These are phyloP conservation scores for Teunomyces panamensis DNA, from an alignment of 805 yeast species.

Conservation along the genomic window DNA sequence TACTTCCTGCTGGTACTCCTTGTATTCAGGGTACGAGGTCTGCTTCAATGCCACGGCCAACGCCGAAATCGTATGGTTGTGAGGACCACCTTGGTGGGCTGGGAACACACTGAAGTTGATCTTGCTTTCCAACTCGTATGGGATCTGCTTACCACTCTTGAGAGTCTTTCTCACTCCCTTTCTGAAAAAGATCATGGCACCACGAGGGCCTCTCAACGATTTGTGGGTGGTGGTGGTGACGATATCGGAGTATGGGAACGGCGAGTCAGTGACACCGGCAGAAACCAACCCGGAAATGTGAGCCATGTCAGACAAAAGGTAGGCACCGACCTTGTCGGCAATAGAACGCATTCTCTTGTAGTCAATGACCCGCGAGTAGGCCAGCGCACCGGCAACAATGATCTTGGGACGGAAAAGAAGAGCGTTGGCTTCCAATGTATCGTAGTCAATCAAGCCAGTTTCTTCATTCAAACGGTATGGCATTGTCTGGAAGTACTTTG, in stretches of 20 bases:
- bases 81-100: constrained; percentile 99
- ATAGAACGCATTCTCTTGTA: constrained; percentile 94
- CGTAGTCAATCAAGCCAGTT: constrained; percentile 96
- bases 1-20: constrained; percentile 84
- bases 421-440: constrained; percentile 89
- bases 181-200: constrained; percentile 99
- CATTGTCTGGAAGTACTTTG: constrained; percentile 97
- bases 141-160: constrained; percentile 88
- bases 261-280: constrained; percentile 93
- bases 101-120: constrained; percentile 99
- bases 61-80: constrained; percentile 98
- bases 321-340: constrained; percentile 97
- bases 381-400: constrained; percentile 96
- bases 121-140: constrained; percentile 88
- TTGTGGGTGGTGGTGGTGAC: constrained; percentile 99
- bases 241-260: constrained; percentile 94
- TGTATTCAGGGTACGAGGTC: constrained; percentile 86
- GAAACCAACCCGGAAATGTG: constrained; percentile 95
- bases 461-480: constrained; percentile 91
- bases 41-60: constrained; percentile 96
- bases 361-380: constrained; percentile 94
- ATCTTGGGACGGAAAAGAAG: constrained; percentile 92
- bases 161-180: constrained; percentile 87
- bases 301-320: constrained; percentile 96
- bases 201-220: constrained; percentile 98